These are phyloP conservation scores for Mastigamoeba balamuthi DNA, from an alignment of 78 protist genomes.

Conservation along the genomic window DNA sequence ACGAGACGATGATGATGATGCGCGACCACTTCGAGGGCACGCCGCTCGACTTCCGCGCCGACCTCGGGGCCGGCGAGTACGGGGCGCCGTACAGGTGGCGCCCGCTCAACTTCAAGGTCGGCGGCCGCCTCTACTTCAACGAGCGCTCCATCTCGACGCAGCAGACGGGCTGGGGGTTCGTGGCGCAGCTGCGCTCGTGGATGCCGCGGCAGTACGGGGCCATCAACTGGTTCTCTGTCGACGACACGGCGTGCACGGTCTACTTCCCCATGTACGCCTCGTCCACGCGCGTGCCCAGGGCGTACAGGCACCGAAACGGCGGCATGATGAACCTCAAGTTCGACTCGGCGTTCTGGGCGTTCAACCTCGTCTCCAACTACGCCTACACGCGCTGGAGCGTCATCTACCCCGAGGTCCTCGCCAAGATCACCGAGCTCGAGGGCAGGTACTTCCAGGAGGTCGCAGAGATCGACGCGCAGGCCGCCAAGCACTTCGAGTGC, in stretches of 20 bases:
- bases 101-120: slow-evolving; percentile 3
- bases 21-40: slow-evolving; percentile 17
- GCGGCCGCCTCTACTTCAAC: slow-evolving; percentile 2
- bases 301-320: neutral
- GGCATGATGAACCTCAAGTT: neutral
- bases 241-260: slow-evolving; percentile 1
- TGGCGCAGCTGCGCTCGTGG: slow-evolving; percentile 6
- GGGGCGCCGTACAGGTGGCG: slow-evolving; percentile 9
- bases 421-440: neutral
- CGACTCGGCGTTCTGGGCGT: slow-evolving; percentile 5
- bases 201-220: neutral
- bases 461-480: neutral
- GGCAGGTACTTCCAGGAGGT: neutral
- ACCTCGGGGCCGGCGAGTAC: slow-evolving; percentile 28
- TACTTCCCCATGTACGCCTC: slow-evolving; percentile 10
- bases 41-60: neutral
- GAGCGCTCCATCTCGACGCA: slow-evolving; percentile 21
- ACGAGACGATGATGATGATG: neutral
- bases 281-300: neutral
- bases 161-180: slow-evolving; percentile 29
- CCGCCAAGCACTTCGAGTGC: neutral
- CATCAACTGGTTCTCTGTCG: slow-evolving; percentile 10
- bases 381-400: neutral
- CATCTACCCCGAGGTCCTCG: neutral
- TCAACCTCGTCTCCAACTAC: slow-evolving; percentile 4